These are phyloP conservation scores for Cystofilobasidium bisporidii DNA, from an alignment of 768 basidiomycete species.

Conservation along the genomic window DNA sequence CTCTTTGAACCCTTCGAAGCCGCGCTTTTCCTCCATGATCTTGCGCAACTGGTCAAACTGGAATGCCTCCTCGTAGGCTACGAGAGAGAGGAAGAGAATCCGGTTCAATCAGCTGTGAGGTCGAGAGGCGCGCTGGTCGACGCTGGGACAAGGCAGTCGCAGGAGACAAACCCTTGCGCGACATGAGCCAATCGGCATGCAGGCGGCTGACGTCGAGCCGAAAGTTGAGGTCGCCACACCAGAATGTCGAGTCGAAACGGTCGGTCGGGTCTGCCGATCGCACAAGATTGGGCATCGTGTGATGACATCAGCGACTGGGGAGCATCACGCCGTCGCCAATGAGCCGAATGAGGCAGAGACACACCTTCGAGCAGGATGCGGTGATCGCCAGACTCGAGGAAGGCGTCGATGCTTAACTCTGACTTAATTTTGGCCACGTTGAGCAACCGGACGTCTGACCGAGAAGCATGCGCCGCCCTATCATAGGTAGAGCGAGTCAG, in stretches of 20 bases:
- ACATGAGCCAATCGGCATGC: constrained; percentile 28
- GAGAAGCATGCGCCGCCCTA: constrained; percentile 16
- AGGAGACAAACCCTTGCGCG: constrained; percentile 5
- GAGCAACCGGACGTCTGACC: constrained; percentile 21
- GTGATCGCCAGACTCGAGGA: constrained; percentile 22
- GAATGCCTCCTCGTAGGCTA: constrained; percentile 25
- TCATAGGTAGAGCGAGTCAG: background rate
- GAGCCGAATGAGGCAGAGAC: background rate
- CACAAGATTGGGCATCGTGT: background rate
- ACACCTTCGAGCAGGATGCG: constrained; percentile 15
- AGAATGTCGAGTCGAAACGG: constrained; percentile 24
- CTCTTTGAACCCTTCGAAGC: constrained; percentile 26
- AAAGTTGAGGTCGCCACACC: constrained; percentile 28
- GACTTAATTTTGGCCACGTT: constrained; percentile 27
- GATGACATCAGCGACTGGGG: too few relatives aligned
- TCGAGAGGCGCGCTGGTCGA: too few relatives aligned
- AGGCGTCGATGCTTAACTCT: constrained; percentile 22
- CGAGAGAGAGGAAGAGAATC: background rate
- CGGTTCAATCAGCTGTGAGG: too few relatives aligned
- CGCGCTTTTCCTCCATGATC: constrained; percentile 21
- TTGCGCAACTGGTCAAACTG: constrained; percentile 26
- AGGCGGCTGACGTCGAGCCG: constrained; percentile 23
- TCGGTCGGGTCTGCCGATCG: constrained; percentile 21
- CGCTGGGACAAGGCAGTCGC: too few relatives aligned
- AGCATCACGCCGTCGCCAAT: too few relatives aligned